Conservation (phyloP, 1,139 yeast species). For the Debaryomyces singareniensis region DNA sequence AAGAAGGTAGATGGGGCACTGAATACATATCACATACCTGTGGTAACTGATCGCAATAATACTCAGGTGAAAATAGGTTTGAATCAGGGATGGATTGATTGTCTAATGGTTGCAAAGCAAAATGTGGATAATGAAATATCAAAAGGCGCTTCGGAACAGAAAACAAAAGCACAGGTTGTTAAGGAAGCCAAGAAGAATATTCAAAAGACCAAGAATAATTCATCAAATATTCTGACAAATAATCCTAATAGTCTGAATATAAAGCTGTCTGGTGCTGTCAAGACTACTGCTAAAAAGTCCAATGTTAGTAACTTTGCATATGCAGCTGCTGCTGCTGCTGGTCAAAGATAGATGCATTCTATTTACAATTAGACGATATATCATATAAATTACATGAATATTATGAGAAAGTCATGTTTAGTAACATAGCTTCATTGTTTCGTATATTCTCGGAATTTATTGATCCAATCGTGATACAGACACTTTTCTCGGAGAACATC, state of each 20-base stretch:
- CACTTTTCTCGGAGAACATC: slow-evolving; percentile 32
- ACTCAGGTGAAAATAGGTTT: slow-evolving; percentile 29
- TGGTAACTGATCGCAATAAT: slow-evolving; percentile 32
- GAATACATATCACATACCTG: slow-evolving; percentile 23
- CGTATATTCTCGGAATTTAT: slow-evolving; percentile 10
- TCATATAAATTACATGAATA: too few species aligned
- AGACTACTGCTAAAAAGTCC: slow-evolving; percentile 3
- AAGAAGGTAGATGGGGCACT: slow-evolving; percentile 26
- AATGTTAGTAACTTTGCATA: slow-evolving; percentile 30
- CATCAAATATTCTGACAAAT: slow-evolving; percentile 2
- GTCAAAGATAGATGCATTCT: slow-evolving; percentile 20
- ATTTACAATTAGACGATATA: too few species aligned
- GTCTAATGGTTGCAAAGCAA: slow-evolving; percentile 38
- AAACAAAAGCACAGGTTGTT: neutral
- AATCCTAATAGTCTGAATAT: too few species aligned
- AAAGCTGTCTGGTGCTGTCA: too few species aligned
- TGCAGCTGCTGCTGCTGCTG: slow-evolving; percentile 48
- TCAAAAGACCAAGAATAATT: neutral
- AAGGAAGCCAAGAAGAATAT: neutral
- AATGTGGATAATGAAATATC: slow-evolving; percentile 15
- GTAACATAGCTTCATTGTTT: slow-evolving; percentile 1
- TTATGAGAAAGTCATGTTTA: too few species aligned
- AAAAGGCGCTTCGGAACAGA: neutral
- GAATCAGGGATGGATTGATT: slow-evolving; percentile 42
- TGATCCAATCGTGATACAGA: slow-evolving; percentile 30